Evolutionary conservation across 352 stramenopile genomes (phyloP).

Genomic region (Elongisporangium undulatum): DNA sequence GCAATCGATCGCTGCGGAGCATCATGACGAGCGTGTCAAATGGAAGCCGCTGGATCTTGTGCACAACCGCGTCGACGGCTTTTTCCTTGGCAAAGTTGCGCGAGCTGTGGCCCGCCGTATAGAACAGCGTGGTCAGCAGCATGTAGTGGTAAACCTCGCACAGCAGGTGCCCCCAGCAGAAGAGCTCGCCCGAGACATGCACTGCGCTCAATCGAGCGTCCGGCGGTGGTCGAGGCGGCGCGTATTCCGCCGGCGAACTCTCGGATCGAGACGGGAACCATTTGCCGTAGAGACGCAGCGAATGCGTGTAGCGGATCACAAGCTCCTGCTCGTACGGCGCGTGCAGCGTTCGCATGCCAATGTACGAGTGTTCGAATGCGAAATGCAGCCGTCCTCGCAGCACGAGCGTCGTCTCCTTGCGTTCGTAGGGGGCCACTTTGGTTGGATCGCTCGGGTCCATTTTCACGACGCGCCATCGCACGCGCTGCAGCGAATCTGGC

Average conservation of each 20-base stretch:
- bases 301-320: conserved; percentile 10
- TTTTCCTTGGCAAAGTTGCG: conserved; percentile 12
- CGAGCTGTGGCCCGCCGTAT: conserved; percentile 14
- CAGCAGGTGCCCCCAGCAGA: conserved; percentile 52
- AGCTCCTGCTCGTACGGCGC: conserved; percentile 8
- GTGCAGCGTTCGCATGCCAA: background rate
- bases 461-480: conserved; percentile 30
- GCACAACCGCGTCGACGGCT: conserved; percentile 23
- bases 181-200: conserved; percentile 25
- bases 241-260: background rate
- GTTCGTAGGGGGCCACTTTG: conserved; percentile 1
- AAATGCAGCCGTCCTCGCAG: conserved; percentile 11
- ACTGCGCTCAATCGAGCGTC: conserved; percentile 3
- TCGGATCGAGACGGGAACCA: conserved; percentile 13
- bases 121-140: conserved; percentile 59
- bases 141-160: conserved; percentile 74
- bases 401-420: conserved; percentile 3
- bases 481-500: conserved; percentile 15
- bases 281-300: background rate
- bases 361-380: conserved; percentile 3
- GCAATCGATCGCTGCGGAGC: conserved; percentile 55
- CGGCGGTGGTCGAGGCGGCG: background rate
- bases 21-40: conserved; percentile 59
- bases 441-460: background rate
- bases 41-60: conserved; percentile 38